Conservation (phyloP, 345 rosid species). For the Citrus mangshanensis region DNA sequence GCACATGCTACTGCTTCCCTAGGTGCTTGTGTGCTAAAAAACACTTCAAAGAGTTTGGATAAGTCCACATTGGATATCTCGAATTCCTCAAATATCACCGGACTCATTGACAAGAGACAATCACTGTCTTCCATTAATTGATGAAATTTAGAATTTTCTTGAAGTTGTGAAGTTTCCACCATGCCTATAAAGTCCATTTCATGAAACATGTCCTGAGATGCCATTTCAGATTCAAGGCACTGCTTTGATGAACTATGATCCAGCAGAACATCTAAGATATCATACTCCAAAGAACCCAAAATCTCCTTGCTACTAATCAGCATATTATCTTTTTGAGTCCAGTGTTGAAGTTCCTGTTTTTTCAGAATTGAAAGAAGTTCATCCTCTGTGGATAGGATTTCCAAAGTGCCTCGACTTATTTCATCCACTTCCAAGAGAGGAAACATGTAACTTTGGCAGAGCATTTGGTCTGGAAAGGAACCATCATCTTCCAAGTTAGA, state of each 20-base stretch:
- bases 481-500: slow-evolving; percentile 40
- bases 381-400: slow-evolving; percentile 39
- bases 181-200: slow-evolving; percentile 45
- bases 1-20: slow-evolving; percentile 42
- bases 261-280: slow-evolving; percentile 41
- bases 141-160: slow-evolving; percentile 26
- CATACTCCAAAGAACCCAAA: slow-evolving; percentile 36
- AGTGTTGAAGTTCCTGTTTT: slow-evolving; percentile 28
- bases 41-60: slow-evolving; percentile 39
- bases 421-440: slow-evolving; percentile 78
- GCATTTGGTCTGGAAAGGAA: slow-evolving; percentile 29
- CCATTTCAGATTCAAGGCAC: slow-evolving; percentile 38
- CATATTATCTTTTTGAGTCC: slow-evolving; percentile 25
- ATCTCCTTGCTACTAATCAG: slow-evolving; percentile 38
- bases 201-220: slow-evolving; percentile 23
- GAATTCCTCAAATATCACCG: slow-evolving; percentile 50
- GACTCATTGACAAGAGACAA: slow-evolving; percentile 21
- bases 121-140: slow-evolving; percentile 23
- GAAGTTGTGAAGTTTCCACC: slow-evolving; percentile 31
- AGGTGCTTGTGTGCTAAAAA: slow-evolving; percentile 33
- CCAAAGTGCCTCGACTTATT: slow-evolving; percentile 35
- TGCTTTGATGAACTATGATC: slow-evolving; percentile 39
- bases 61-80: slow-evolving; percentile 45
- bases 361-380: slow-evolving; percentile 46
- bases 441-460: slow-evolving; percentile 33